A percentile compares a stretch with the other conserved stretches of the same genome.
These are phyloP conservation scores for Tympanopsis confertula DNA, from an alignment of 2,329 filamentous ascomycete species.

Conservation along the genomic window DNA sequence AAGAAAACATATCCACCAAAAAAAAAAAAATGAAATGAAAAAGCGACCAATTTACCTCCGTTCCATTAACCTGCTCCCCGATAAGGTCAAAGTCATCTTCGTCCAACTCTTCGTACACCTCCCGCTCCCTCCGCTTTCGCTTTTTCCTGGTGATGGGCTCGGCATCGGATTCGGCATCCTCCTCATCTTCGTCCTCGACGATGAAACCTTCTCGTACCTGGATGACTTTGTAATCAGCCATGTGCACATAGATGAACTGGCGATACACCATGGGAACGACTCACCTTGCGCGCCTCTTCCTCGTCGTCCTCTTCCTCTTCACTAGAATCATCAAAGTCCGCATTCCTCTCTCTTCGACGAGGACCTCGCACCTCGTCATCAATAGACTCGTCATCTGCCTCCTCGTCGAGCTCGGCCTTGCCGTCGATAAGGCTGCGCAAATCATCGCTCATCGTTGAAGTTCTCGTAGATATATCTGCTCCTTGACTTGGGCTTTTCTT, in stretches of 20 bases:
- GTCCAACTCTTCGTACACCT: slow-evolving; percentile 79
- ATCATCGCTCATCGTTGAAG: slow-evolving; percentile 43
- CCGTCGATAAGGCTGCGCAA: slow-evolving; percentile 73
- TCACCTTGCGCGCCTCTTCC: slow-evolving; percentile 67
- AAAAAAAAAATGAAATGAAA: not conserved
- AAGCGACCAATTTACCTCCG: slow-evolving; percentile 55
- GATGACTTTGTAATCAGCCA: slow-evolving; percentile 7
- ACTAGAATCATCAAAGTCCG: slow-evolving; percentile 66
- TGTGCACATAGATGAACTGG: slow-evolving; percentile 2
- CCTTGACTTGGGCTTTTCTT: too few species aligned
- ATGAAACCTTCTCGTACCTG: slow-evolving; percentile 93
- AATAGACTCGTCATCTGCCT: slow-evolving; percentile 71
- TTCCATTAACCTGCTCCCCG: slow-evolving; percentile 66
- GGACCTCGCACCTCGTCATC: slow-evolving; percentile 63
- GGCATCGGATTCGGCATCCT: slow-evolving; percentile 38
- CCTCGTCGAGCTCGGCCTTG: slow-evolving; percentile 75
- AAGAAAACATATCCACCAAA: slow-evolving; percentile 2
- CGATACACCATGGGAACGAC: slow-evolving; percentile 8
- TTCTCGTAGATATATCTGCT: slow-evolving; percentile 2
- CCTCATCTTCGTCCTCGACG: slow-evolving; percentile 70
- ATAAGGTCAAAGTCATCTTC: slow-evolving; percentile 95
- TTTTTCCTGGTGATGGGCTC: slow-evolving; percentile 60
- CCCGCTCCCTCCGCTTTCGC: slow-evolving; percentile 65
- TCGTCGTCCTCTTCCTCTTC: slow-evolving; percentile 88
- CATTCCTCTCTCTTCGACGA: slow-evolving; percentile 22